phyloP scores from a whole-genome alignment of 2,329 filamentous ascomycete genomes.

The Penicillium sp. region DNA sequence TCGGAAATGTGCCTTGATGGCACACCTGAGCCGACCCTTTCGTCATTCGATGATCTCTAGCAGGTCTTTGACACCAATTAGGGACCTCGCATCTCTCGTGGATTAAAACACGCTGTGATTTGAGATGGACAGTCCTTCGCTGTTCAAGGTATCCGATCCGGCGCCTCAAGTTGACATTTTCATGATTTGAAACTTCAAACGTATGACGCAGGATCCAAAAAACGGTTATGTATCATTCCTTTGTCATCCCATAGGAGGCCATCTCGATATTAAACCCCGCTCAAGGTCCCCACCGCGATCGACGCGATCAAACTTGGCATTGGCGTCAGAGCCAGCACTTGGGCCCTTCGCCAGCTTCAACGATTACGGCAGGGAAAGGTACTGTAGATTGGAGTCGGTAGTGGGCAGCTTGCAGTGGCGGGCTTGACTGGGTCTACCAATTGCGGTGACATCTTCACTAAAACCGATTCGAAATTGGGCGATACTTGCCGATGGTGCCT shows the following conservation, averaged over 20 bases:
- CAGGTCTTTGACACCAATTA: constrained; percentile 20
- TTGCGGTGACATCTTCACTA: not conserved
- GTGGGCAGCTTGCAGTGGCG: not conserved
- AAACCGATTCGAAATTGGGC: not conserved
- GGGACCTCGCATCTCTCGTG: constrained; percentile 12
- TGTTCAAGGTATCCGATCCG: constrained; percentile 5
- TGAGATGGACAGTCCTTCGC: constrained; percentile 18
- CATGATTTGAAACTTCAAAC: not conserved
- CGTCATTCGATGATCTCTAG: constrained; percentile 19
- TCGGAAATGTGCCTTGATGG: not conserved
- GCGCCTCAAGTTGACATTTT: not conserved
- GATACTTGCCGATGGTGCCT: not conserved
- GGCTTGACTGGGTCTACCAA: not conserved
- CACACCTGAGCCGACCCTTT: constrained; percentile 7
- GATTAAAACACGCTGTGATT: constrained; percentile 21
- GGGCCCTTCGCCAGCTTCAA: constrained; percentile 3
- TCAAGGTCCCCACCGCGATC: constrained; percentile 5
- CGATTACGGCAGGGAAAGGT: not conserved
- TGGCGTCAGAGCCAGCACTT: constrained; percentile 6
- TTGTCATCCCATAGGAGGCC: not conserved
- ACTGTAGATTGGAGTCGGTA: not conserved
- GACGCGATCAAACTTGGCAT: constrained; percentile 9
- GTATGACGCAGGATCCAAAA: not conserved
- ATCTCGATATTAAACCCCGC: not conserved
- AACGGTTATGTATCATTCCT: not conserved